Conservation (phyloP, 2,329 filamentous ascomycete genomes). For the Pseudofabraea citricarpa region DNA sequence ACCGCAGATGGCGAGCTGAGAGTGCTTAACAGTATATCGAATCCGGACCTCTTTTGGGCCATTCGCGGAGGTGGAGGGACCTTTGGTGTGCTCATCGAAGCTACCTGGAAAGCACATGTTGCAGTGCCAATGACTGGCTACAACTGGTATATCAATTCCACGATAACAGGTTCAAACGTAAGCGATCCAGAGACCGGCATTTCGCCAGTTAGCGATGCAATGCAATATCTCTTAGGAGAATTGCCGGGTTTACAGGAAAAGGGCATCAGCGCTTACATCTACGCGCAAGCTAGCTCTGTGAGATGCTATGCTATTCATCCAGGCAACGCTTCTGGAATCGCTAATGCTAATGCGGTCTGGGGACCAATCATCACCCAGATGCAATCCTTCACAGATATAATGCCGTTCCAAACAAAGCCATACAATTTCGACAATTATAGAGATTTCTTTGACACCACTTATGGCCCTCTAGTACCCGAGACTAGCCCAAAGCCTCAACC, state of each 20-base stretch:
- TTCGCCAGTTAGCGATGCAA: not conserved
- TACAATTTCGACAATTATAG: not conserved
- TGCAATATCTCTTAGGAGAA: not conserved
- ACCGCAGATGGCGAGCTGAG: conserved; percentile 43
- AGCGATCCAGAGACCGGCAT: not conserved
- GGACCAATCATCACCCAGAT: not conserved
- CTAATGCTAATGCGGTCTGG: not conserved
- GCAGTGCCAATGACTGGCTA: conserved; percentile 5
- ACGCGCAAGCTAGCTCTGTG: not conserved
- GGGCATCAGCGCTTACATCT: not conserved
- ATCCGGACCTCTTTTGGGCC: conserved; percentile 43
- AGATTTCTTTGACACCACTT: not conserved
- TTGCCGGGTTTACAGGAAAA: not conserved
- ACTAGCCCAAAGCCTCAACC: too few species aligned
- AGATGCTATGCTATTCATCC: not conserved
- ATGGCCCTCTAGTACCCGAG: not conserved
- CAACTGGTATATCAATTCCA: conserved; percentile 1
- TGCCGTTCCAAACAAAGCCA: not conserved
- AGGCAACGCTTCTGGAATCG: not conserved
- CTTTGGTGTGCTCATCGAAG: conserved; percentile 51
- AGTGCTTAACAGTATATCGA: conserved; percentile 34
- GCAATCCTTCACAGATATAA: not conserved
- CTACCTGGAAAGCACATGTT: conserved; percentile 46
- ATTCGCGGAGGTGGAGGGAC: conserved; percentile 35
- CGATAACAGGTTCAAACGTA: too few species aligned